phyloP scores from a whole-genome alignment of 345 rosid genomes.

The Moricandia moricandioides region DNA sequence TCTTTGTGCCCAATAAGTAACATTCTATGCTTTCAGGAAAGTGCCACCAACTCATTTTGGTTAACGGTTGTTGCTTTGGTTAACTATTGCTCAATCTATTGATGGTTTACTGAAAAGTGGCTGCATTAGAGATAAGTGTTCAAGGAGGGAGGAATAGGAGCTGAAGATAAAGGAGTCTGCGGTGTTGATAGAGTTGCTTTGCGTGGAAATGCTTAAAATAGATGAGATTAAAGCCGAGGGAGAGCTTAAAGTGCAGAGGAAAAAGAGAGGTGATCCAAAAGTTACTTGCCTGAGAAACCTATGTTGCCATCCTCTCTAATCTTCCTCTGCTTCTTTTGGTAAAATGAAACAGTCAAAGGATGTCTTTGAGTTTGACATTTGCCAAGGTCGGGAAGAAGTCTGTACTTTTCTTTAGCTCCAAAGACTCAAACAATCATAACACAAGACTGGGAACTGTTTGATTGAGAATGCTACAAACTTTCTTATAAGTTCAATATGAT shows the following conservation, averaged over 20 bases:
- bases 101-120: background rate
- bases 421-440: slow-evolving; percentile 42
- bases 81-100: background rate
- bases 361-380: slow-evolving; percentile 16
- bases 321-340: background rate
- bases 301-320: background rate
- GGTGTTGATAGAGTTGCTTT: slow-evolving; percentile 49
- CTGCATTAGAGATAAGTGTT: background rate
- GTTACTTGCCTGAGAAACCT: background rate
- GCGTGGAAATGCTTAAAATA: slow-evolving; percentile 49
- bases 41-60: background rate
- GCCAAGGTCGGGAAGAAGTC: slow-evolving; percentile 35
- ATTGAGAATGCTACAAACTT: slow-evolving; percentile 29
- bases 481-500: background rate
- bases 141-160: slow-evolving; percentile 37
- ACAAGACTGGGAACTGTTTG: slow-evolving; percentile 50
- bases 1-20: background rate
- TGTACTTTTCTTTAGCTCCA: slow-evolving; percentile 31
- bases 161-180: slow-evolving; percentile 42
- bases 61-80: background rate
- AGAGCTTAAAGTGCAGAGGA: slow-evolving; percentile 51
- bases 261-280: slow-evolving; percentile 42
- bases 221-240: slow-evolving; percentile 50
- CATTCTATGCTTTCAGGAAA: background rate
- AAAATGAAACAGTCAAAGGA: slow-evolving; percentile 12